These are phyloP conservation scores for Teunomyces gatunensis DNA, from an alignment of 805 yeast species.

Conservation along the genomic window DNA sequence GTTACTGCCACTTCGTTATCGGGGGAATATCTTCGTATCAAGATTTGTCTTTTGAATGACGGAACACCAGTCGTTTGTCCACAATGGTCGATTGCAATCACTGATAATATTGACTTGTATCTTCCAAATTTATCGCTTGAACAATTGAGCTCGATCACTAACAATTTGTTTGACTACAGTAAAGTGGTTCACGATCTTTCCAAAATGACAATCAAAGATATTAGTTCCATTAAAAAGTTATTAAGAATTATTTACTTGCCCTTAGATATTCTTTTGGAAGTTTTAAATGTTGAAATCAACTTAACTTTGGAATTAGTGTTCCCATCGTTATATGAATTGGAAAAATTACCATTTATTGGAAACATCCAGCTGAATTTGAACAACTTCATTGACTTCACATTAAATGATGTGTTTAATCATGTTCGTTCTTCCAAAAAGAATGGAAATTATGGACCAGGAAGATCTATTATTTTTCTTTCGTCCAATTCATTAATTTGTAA, in stretches of 20 bases:
- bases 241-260: slow-evolving; percentile 53
- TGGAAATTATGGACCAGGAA: slow-evolving; percentile 24
- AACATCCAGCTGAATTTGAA: slow-evolving; percentile 56
- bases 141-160: slow-evolving; percentile 41
- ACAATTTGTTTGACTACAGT: slow-evolving; percentile 38
- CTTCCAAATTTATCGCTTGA: slow-evolving; percentile 56
- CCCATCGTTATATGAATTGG: slow-evolving; percentile 56
- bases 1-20: slow-evolving; percentile 89
- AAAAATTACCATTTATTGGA: slow-evolving; percentile 37
- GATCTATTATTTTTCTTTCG: slow-evolving; percentile 82
- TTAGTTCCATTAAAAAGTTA: slow-evolving; percentile 40
- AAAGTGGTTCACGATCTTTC: slow-evolving; percentile 39
- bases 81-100: slow-evolving; percentile 51
- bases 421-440: slow-evolving; percentile 45
- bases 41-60: slow-evolving; percentile 72
- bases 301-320: slow-evolving; percentile 72
- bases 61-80: slow-evolving; percentile 86
- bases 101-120: slow-evolving; percentile 54
- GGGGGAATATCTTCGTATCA: slow-evolving; percentile 72
- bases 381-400: slow-evolving; percentile 68
- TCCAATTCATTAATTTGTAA: slow-evolving; percentile 89
- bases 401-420: slow-evolving; percentile 73
- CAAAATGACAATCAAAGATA: slow-evolving; percentile 34
- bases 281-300: slow-evolving; percentile 58
- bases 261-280: slow-evolving; percentile 54